These are phyloP conservation scores for Kingdonia uniflora DNA, from an alignment of 164 flowering plant genomes.

Conservation along the genomic window DNA sequence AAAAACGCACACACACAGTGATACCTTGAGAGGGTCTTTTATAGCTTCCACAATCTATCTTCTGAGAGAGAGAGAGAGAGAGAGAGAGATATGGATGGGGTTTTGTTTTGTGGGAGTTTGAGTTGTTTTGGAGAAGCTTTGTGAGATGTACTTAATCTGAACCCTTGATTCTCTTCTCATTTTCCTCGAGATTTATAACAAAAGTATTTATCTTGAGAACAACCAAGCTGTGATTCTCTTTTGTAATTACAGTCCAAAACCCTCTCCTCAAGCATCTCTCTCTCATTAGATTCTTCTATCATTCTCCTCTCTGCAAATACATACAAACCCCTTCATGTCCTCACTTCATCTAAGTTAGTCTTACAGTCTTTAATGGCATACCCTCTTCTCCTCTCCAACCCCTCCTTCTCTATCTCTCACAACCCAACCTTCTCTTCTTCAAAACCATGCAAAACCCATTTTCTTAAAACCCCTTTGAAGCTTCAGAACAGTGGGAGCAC, in stretches of 20 bases:
- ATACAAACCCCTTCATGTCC: neutral
- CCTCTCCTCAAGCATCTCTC: neutral
- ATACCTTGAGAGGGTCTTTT: no score
- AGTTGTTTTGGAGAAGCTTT: no score
- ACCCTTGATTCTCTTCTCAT: no score
- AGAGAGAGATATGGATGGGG: no score
- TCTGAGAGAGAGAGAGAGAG: no score
- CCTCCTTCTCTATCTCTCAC: constrained; percentile 9
- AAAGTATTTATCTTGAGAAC: no score
- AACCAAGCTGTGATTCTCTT: no score
- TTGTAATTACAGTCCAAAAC: constrained; percentile 3
- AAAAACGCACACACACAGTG: no score
- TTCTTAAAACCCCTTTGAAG: neutral
- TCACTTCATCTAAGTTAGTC: neutral
- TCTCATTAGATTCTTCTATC: neutral
- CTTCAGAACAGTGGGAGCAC: neutral
- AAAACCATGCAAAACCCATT: constrained; percentile 4
- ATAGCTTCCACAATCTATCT: no score
- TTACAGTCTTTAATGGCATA: constrained; percentile 17
- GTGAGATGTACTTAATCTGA: no score
- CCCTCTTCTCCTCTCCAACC: constrained; percentile 14
- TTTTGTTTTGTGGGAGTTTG: no score
- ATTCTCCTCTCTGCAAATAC: neutral
- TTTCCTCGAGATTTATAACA: no score
- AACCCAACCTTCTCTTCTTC: constrained; percentile 3